Base-by-base conservation (phyloP, 805 yeast genomes). In the Lipomyces lipofer region DNA sequence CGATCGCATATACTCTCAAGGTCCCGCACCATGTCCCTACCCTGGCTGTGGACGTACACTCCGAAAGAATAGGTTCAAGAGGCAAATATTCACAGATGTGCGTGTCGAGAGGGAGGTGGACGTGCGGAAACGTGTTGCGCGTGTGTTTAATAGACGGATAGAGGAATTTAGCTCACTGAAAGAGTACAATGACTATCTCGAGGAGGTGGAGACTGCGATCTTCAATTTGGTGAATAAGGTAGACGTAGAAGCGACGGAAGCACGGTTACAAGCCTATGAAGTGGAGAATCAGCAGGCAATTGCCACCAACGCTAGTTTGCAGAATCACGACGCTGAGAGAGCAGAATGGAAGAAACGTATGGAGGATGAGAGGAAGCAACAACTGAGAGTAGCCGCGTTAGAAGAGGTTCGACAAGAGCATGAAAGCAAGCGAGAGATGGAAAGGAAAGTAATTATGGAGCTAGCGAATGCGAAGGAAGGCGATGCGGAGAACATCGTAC, bases 1-100 rank as follows among this genome's bases (percentile, higher is more conserved):
- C 40, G 98, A 94, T 70, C 79, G 99, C 61, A 91, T 94, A 50
- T 94, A 88, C 68, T 82, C 96, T 5, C 74, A 86, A 47, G 99
- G 99, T 2, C 99, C 99, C 0, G 94, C 97, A 0, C 94, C 91
- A 19, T 94, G 99, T 69, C 99, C 99, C 1, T 92, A 91, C 69
- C 86, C 90, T 3, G 83, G 85, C 49, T 94, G 99, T 74, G 90
- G 85, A 53, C 88, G 86, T 74, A 88, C 85, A 9, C 74, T 94
- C 58, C 76, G 99, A 63, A 88, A 87, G 76, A 88, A 88, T 71
- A 82, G 83, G 72, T 94, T 94, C 75, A 95, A 94, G 73, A 79
- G 88, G 36, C 99, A 94, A 72, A 79, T 90, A 2, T 94, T 94
- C 67, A 97, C 92, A 63, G 97, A 94, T 70, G 80, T 94, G 36